Evolutionary conservation across 169 alveolate species (phyloP), one percentile per base, ranked within the genome.

Genomic region (Eimeria necatrix): DNA sequence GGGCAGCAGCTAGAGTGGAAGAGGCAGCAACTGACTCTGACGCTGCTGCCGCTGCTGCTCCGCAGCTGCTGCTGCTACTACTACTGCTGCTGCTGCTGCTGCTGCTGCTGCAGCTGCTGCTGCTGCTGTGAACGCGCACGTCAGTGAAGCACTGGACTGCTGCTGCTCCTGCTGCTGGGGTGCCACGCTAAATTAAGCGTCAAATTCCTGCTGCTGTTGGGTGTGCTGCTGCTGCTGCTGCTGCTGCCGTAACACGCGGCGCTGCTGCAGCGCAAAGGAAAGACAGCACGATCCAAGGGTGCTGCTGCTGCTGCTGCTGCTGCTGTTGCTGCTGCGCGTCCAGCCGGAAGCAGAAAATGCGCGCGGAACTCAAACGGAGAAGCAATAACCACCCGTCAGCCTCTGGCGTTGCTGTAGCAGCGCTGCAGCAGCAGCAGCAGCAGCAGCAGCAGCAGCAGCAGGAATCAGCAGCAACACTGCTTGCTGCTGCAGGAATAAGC

Each of bases 1-100:
- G 70, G 20, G 88, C 88, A 78, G 88, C 88, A 78, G 88, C 88
- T 48, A 46, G 52, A 78, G 85, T 53, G 60, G 22, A 49, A 74
- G 60, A n/a, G 85, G 59, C 52, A 49, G 24, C 85, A 49, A 74
- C 20, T 56, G 64, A 56, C 20, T 8, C 64, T 56, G 64, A 56
- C 14, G 64, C 64, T 9, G 8, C 8, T 56, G 64, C 14, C 14
- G 22, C 22, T 74, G 56, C 48, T 12, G 85, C 85, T 32, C 78
- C 7, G 78, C 78, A 20, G 73, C 73, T 60, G 73, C 73, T 12
- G 73, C 73, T 12, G 73, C 73, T 12, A 24, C 73, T 12, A 24
- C 73, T 12, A 53, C 64, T 53, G 20, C 64, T 53, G 7, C 64
- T 53, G 64, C 64, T 53, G 64, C 64, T 53, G 7, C 64, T 53